Evolutionary conservation across 2,329 filamentous ascomycete genomes (phyloP), one percentile per base, ranked within the genome.

Genomic region (Epichloe coenophiala): DNA sequence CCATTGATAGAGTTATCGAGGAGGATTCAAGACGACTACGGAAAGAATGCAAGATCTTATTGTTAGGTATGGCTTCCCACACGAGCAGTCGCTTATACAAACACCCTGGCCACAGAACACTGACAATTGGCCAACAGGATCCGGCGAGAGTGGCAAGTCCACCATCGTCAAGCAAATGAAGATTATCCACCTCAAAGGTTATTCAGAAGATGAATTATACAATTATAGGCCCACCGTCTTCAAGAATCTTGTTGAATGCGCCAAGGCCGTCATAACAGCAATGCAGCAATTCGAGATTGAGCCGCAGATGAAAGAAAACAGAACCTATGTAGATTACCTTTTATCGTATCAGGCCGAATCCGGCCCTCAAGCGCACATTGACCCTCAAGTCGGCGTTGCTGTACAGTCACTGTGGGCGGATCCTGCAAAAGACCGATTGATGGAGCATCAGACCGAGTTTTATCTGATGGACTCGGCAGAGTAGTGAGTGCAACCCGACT

Each of bases 161-260:
- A 98, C 93, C 9, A 97, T 98, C 61, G 93, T 98, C 59, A 98
- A 98, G 71, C 93, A 98, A 76, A 98, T 98, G 93, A 98, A 97
- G 72, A 98, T 98, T 61, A 97, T 98, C 63, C 93, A 98, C 65
- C 85, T 97, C 62, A 95, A 96, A 71, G 93, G 93, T 54, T 98
- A 98, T 70, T 90, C 88, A 11, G 82, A 88, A 58, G 91, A 97
- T 61, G 93, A 98, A 69, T 77, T 97, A 46, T 86, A 86, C 61
- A 84, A 95, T 65, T 97, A 97, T 72, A 86, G 93, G 53, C 81
- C 95, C 55, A 97, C 93, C 36, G 89, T 98, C 54, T 98, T 95
- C 75, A 98, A 98, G 72, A 98, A 98, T 67, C 76, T 98, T 53
- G 80, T 97, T 59, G 93, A 98, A 70, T 98, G 93, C 74, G 88